Percentiles rank a stretch among this genome's conserved stretches.
These are phyloP conservation scores for Pelargonium nanum DNA, from an alignment of 345 rosid genomes.

Conservation along the genomic window DNA sequence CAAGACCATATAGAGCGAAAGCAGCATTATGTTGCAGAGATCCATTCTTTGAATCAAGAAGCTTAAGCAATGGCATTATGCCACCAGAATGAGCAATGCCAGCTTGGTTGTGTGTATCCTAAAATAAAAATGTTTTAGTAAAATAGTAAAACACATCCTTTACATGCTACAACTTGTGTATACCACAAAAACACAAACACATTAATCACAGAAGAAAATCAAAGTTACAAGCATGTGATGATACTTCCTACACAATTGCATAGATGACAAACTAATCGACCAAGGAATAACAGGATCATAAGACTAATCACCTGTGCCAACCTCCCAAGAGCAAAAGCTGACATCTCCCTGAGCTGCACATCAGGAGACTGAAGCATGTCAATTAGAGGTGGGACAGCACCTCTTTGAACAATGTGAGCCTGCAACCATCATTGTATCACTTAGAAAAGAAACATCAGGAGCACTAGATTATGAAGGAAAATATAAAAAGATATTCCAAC, in stretches of 20 bases:
- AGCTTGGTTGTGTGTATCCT: conserved; percentile 82
- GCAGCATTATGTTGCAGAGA: conserved; percentile 72
- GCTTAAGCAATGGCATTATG: conserved; percentile 40
- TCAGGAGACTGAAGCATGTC: conserved; percentile 58
- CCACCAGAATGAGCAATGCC: conserved; percentile 70
- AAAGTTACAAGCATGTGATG: not conserved
- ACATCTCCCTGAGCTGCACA: conserved; percentile 58
- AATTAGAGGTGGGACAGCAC: conserved; percentile 58
- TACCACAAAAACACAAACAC: not conserved
- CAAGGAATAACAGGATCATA: not conserved
- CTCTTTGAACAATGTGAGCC: conserved; percentile 80
- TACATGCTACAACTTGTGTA: not conserved
- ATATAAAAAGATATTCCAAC: conserved; percentile 1
- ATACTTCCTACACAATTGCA: not conserved
- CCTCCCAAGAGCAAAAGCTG: conserved; percentile 77
- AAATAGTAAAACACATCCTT: not conserved
- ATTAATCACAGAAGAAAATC: not conserved
- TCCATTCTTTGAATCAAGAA: conserved; percentile 47
- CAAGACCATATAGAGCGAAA: conserved; percentile 62
- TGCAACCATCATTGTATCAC: conserved; percentile 19
- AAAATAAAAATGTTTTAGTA: conserved; percentile 1
- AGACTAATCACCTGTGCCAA: conserved; percentile 57
- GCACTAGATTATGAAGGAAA: conserved; percentile 3
- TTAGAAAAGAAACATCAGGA: not conserved
- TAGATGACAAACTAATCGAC: not conserved